Percentiles rank a stretch among this genome's conserved stretches.
phyloP scores from a whole-genome alignment of 345 rosid genomes.

The Acer yangbiense region DNA sequence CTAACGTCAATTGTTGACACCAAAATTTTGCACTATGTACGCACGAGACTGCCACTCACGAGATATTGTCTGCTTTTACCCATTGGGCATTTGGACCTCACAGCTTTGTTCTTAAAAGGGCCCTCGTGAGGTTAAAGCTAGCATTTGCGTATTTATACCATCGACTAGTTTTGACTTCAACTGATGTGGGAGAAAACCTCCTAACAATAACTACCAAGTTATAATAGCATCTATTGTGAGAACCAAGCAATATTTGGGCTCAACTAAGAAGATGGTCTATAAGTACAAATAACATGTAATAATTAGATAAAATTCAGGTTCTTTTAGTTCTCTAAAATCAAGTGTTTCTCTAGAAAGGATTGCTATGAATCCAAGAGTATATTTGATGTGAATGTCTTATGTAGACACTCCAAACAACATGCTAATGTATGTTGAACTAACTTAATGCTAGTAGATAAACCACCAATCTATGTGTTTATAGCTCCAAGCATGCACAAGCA shows the following conservation, averaged over 20 bases:
- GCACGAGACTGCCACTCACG: too few species aligned
- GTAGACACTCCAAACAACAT: neutral
- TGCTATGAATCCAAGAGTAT: neutral
- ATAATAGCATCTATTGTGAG: neutral
- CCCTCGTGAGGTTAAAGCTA: too few species aligned
- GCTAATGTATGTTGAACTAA: neutral
- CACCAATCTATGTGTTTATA: slow-evolving; percentile 3
- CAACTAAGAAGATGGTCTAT: neutral
- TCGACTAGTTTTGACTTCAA: too few species aligned
- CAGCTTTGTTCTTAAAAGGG: too few species aligned
- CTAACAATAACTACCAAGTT: too few species aligned
- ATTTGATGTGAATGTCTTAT: neutral
- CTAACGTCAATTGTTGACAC: too few species aligned
- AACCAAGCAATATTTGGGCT: neutral
- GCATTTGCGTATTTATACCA: too few species aligned
- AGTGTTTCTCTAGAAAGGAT: neutral
- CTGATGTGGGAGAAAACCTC: too few species aligned
- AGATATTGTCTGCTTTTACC: too few species aligned
- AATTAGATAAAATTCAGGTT: neutral
- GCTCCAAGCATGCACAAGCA: slow-evolving; percentile 1
- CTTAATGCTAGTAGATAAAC: neutral
- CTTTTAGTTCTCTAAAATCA: neutral
- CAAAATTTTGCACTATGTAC: too few species aligned
- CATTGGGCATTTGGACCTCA: too few species aligned
- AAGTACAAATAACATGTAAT: neutral